A percentile compares a stretch with the other conserved stretches of the same genome.
These are phyloP conservation scores for Larix kaempferi DNA, from an alignment of 75 land plant species.

Conservation along the genomic window DNA sequence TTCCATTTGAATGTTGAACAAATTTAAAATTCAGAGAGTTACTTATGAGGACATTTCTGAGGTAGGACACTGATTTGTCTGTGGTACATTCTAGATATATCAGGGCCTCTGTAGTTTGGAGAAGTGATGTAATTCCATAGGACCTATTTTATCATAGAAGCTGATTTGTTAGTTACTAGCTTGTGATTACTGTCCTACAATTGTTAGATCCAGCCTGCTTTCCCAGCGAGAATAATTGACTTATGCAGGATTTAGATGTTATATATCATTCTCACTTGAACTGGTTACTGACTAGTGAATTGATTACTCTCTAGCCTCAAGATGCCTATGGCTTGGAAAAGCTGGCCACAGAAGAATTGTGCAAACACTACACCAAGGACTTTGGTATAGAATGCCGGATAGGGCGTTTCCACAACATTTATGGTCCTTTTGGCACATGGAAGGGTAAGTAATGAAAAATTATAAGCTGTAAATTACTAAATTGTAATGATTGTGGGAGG, in stretches of 20 bases:
- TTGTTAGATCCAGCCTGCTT: background rate
- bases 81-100: background rate
- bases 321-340: constrained; percentile 96
- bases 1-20: too few relatives aligned
- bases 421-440: constrained; percentile 96
- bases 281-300: background rate
- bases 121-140: background rate
- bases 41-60: background rate
- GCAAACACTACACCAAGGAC: constrained; percentile 95
- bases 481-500: background rate
- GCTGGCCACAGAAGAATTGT: constrained; percentile 79
- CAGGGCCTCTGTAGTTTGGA: background rate
- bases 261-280: background rate
- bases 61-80: background rate
- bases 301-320: constrained; percentile 64
- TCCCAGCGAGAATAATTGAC: background rate
- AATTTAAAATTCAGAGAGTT: background rate
- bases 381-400: constrained; percentile 87
- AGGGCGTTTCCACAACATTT: constrained; percentile 92
- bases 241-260: background rate
- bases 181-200: background rate
- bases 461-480: too few relatives aligned
- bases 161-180: background rate
- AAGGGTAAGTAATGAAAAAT: constrained; percentile 54
- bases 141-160: background rate